Percentiles rank a stretch among this genome's conserved stretches.
phyloP scores from a whole-genome alignment of 2,329 filamentous ascomycete species.

The Pseudogymnoascus sp. region DNA sequence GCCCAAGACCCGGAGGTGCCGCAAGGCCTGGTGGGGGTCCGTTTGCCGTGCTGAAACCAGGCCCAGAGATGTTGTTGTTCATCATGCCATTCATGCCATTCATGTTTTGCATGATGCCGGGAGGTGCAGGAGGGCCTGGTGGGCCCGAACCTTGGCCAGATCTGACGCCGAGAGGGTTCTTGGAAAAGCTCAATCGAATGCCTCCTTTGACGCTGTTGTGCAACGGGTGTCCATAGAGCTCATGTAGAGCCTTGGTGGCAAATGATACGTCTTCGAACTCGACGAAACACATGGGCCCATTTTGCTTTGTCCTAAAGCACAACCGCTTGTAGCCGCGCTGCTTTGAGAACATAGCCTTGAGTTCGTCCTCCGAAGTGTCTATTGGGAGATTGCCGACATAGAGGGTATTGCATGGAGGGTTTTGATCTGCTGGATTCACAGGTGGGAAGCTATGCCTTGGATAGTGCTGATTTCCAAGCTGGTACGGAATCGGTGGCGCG shows the following conservation, averaged over 20 bases:
- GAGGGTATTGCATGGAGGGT: slow-evolving; percentile 94
- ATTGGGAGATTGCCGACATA: slow-evolving; percentile 96
- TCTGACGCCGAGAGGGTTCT: slow-evolving; percentile 90
- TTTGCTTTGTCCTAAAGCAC: slow-evolving; percentile 89
- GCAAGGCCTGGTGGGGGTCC: slow-evolving; percentile 75
- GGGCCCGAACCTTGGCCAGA: slow-evolving; percentile 54
- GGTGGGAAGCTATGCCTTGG: slow-evolving; percentile 68
- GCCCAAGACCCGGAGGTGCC: slow-evolving; percentile 62
- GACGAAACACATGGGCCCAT: slow-evolving; percentile 97
- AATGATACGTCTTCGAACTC: slow-evolving; percentile 93
- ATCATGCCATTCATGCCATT: slow-evolving; percentile 57
- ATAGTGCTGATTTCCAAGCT: slow-evolving; percentile 51
- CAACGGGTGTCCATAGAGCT: slow-evolving; percentile 79
- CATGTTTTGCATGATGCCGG: slow-evolving; percentile 46
- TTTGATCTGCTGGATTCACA: slow-evolving; percentile 90
- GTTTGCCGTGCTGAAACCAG: slow-evolving; percentile 38
- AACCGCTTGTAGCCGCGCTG: slow-evolving; percentile 92
- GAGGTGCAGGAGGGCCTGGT: slow-evolving; percentile 37
- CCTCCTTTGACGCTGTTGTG: slow-evolving; percentile 93
- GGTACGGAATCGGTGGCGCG: slow-evolving; percentile 43
- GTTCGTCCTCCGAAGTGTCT: slow-evolving; percentile 88
- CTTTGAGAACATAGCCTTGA: slow-evolving; percentile 88
- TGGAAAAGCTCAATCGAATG: slow-evolving; percentile 92
- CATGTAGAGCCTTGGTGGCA: slow-evolving; percentile 83
- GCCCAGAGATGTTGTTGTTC: slow-evolving; percentile 30